A percentile compares a stretch with the other conserved stretches of the same genome.
Evolutionary conservation across 352 stramenopile species (phyloP).

Genomic region (Phytophthora megakarya): DNA sequence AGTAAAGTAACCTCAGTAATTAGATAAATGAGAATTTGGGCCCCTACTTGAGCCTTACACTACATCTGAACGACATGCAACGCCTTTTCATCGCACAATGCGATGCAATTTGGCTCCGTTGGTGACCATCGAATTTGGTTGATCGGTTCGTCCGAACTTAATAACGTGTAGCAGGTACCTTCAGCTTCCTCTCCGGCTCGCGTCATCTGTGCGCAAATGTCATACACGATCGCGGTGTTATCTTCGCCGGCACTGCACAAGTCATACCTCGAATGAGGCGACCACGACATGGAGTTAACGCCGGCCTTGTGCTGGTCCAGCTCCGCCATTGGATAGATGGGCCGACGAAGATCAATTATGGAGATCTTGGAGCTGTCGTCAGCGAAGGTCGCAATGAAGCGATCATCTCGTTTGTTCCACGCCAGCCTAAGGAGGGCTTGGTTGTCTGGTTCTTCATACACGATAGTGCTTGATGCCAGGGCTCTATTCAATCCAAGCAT

Average conservation of each 20-base stretch:
- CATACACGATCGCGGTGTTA: constrained; percentile 96
- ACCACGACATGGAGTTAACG: constrained; percentile 98
- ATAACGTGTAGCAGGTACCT: constrained; percentile 49
- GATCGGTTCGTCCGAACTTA: constrained; percentile 73
- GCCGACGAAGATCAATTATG: constrained; percentile 96
- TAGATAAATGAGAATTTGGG: too few species aligned
- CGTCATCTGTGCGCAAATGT: constrained; percentile 66
- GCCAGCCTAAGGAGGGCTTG: constrained; percentile 93
- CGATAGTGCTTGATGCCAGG: constrained; percentile 95
- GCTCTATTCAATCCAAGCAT: constrained; percentile 29
- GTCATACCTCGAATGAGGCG: constrained; percentile 90
- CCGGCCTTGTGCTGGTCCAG: constrained; percentile 90
- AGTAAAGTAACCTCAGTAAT: too few species aligned
- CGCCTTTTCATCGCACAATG: constrained; percentile 94
- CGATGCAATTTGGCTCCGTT: constrained; percentile 95
- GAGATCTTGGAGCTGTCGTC: constrained; percentile 92
- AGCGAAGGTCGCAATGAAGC: constrained; percentile 96
- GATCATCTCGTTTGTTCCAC: constrained; percentile 98
- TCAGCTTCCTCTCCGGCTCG: constrained; percentile 27
- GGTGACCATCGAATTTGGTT: constrained; percentile 92
- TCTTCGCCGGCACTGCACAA: constrained; percentile 97
- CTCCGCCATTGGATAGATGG: constrained; percentile 90
- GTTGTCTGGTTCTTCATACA: constrained; percentile 93
- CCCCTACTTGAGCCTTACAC: too few species aligned
- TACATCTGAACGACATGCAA: constrained; percentile 93